Conservation (phyloP, 345 rosid genomes). For the Reutealis trisperma region DNA sequence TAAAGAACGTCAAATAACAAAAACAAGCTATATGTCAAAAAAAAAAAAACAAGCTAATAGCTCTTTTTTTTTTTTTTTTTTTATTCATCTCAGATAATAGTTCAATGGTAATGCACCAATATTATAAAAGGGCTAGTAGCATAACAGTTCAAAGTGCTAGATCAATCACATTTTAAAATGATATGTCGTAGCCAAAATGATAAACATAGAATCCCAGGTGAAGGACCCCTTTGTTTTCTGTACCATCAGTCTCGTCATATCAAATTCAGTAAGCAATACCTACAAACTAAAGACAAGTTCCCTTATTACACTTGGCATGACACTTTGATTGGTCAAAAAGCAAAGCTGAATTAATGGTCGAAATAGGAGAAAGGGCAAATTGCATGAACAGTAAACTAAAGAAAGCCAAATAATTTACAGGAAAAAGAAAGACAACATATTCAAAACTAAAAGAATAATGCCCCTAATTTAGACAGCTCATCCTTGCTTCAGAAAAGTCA, state of each 20-base stretch:
- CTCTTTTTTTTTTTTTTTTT: neutral
- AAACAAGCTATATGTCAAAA: no score
- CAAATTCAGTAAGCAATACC: neutral
- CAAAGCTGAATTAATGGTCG: no score
- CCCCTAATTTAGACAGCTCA: neutral
- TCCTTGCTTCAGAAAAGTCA: neutral
- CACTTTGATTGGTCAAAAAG: no score
- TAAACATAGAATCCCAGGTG: neutral
- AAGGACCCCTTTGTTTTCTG: neutral
- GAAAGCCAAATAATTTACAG: no score
- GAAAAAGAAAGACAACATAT: no score
- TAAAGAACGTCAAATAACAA: neutral
- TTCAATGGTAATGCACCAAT: no score
- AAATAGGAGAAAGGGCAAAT: no score
- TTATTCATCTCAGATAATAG: neutral
- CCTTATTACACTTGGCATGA: neutral
- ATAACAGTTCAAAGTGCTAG: neutral
- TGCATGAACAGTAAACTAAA: no score
- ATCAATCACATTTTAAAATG: neutral
- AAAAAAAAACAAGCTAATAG: neutral
- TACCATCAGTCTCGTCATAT: neutral
- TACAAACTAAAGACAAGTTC: neutral
- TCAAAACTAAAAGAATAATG: neutral
- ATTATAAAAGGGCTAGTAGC: neutral
- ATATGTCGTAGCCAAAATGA: neutral